Evolutionary conservation across 352 stramenopile species (phyloP), one percentile per base, ranked within the genome.

Genomic region (Halophytophthora polymorphica): DNA sequence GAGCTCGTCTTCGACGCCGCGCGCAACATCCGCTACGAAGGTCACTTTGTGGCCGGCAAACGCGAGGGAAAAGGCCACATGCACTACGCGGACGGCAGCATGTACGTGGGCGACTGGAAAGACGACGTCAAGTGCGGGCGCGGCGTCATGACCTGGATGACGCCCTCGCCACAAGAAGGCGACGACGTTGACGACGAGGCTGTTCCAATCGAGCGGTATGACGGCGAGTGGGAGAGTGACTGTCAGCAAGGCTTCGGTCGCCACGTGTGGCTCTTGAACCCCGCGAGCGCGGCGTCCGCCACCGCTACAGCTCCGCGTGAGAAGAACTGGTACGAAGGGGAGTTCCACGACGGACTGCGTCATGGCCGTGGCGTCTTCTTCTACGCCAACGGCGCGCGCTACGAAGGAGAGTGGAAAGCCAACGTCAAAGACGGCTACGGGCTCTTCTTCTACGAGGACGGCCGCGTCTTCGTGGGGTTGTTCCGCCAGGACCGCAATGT

Each of bases 321-420:
- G 49, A 81, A 84, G 43, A 93, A 93, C 56, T 93, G 83, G 58
- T 96, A 95, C 69, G 63, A 89, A 58, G 88, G 88, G n/a, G 64
- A 86, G 38, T 95, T 90, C 47, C 46, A 47, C 6, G 28, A 72
- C 41, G 88, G 87, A 0, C 48, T 86, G 6, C 82, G 83, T 19
- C 63, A 90, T 47, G 86, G 83, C 6, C 43, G 64, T 21, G 88
- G 88, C 0, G 68, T 71, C 0, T 96, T 97, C 45, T 88, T 83
- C 60, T 97, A 97, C 45, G 76, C 83, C 8, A 93, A 96, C 40
- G 88, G 88, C 2, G 80, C 84, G 5, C 61, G 75, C 1, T 96
- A 96, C 56, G 72, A 83, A 61, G 88, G 88, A n/a, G 63, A 83
- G 43, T 97, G 88, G 88, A 45, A 71, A 33, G 50, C 75, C 19